Evolutionary conservation across 176 grass and related monocot species (phyloP).

Genomic region (Oryza australiensis): DNA sequence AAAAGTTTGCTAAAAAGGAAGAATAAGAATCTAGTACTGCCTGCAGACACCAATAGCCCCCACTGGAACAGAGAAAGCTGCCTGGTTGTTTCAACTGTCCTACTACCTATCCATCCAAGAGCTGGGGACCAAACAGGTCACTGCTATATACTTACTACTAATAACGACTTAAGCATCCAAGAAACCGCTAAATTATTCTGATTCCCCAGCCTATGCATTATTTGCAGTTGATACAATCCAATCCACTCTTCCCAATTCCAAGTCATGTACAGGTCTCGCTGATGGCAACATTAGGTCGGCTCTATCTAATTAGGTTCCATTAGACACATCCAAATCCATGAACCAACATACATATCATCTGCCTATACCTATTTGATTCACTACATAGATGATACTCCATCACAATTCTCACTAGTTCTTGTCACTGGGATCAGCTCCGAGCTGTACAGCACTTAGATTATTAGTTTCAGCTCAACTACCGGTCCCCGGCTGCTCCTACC

Average conservation of each 20-base stretch:
- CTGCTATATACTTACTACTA: neutral
- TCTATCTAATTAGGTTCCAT: constrained; percentile 30
- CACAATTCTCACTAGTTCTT: neutral
- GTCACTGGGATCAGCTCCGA: constrained; percentile 34
- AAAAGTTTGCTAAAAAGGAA: neutral
- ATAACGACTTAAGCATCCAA: constrained; percentile 24
- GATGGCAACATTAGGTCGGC: constrained; percentile 39
- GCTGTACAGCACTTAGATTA: constrained; percentile 49
- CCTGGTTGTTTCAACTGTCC: constrained; percentile 48
- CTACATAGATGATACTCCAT: neutral
- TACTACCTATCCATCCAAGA: constrained; percentile 38
- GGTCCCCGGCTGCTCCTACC: constrained; percentile 31
- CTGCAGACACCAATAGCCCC: constrained; percentile 26
- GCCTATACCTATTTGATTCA: neutral
- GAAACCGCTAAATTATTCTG: constrained; percentile 5
- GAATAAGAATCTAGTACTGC: constrained; percentile 42
- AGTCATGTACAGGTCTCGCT: constrained; percentile 21
- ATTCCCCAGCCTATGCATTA: constrained; percentile 16
- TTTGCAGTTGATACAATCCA: constrained; percentile 27
- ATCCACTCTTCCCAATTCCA: neutral
- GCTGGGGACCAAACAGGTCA: constrained; percentile 29
- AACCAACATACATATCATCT: neutral
- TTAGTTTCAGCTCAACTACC: constrained; percentile 42
- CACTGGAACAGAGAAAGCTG: constrained; percentile 24
- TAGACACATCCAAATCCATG: constrained; percentile 15